Evolutionary conservation across 768 basidiomycete species (phyloP), one percentile per base, ranked within the genome.

Genomic region (Kwoniella dendrophila): DNA sequence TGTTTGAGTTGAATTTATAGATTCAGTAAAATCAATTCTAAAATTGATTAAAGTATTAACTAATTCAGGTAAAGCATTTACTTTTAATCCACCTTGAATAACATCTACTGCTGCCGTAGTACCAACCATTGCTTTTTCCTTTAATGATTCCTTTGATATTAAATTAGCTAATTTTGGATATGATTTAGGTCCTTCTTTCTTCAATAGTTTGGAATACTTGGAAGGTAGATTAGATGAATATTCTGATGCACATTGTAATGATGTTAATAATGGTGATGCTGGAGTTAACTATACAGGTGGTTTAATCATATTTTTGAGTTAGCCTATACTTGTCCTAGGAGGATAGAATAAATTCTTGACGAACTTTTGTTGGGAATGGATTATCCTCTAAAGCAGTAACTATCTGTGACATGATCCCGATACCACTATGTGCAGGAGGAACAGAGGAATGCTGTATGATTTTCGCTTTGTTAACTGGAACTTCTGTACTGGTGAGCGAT

Each of bases 81-180:
- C 73, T 40, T 78, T 78, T 36, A 69, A 69, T 12, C 77, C 77
- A 24, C 76, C 77, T 48, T 64, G 36, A 60, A 78, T 66, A 20
- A 78, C 73, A 34, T 77, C 75, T 43, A 78, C 70, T 3, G 77
- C 77, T 6, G 69, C 69, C 0, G 75, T 76, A 11, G 77, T 78
- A 24, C 67, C 55, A 4, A 76, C 62, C 43, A 74, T 53, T 2
- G 76, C 76, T 38, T 63, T 60, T 12, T 64, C 26, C 20, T 47
- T 22, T 0, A 47, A 49, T 0, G 66, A 66, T 26, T 56, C 45
- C 22, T 53, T 32, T 1, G 67, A 55, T 45, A 71, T 48, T 7
- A 66, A 29, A 5, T 69, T 47, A 26, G 75, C 73, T 8, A 76
- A 64, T 32, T 66, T 59, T 3, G 69, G 62, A 54, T 60, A 73